These are phyloP conservation scores for Chenopodium berlandieri DNA, from an alignment of 148 eudicot species.

Conservation along the genomic window DNA sequence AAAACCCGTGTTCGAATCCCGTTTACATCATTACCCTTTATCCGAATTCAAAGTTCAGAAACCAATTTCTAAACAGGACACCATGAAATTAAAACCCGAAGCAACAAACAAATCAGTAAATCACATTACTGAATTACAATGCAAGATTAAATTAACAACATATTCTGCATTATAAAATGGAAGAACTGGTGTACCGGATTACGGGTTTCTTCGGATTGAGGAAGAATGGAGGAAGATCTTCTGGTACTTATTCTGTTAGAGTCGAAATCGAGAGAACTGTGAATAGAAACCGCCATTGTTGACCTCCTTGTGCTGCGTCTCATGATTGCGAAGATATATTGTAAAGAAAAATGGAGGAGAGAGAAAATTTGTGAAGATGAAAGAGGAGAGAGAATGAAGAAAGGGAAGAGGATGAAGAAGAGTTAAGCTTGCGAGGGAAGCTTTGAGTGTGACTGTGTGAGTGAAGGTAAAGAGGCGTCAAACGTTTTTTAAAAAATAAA, in stretches of 20 bases:
- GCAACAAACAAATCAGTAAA: background rate
- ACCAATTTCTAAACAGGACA: background rate
- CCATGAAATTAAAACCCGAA: background rate
- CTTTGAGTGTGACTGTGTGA: background rate
- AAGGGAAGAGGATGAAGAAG: background rate
- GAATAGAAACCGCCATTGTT: conserved; percentile 31
- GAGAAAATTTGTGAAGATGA: background rate
- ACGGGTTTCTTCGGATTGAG: conserved; percentile 11
- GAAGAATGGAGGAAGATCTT: conserved; percentile 25
- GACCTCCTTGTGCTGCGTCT: conserved; percentile 30
- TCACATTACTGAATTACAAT: background rate
- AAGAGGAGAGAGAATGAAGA: background rate
- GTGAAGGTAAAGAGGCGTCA: background rate
- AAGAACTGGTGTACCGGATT: conserved; percentile 1
- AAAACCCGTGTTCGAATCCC: background rate
- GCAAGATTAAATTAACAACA: background rate
- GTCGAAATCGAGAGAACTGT: conserved; percentile 24
- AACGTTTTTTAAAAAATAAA: too few species aligned
- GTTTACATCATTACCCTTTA: background rate
- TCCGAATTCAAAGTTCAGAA: background rate
- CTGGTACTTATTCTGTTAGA: conserved; percentile 3
- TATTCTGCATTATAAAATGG: background rate
- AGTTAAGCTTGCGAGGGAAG: conserved; percentile 32
- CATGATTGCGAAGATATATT: background rate
- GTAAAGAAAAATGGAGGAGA: background rate